Base-by-base conservation (phyloP, 495 filamentous ascomycete species). In the Penicillium daleae region DNA sequence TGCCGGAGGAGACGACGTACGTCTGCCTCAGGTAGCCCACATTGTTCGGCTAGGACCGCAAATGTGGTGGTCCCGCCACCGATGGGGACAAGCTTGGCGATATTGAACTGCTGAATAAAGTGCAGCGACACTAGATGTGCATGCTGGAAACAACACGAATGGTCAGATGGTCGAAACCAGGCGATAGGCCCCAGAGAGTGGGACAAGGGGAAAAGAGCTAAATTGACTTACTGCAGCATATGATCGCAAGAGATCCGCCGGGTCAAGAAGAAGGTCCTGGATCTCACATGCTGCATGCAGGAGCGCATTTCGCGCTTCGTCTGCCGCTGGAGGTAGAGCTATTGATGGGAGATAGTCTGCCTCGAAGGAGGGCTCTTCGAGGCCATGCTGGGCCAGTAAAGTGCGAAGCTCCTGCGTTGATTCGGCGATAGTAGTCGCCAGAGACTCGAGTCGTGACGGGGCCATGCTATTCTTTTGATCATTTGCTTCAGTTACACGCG, bases 211-310 rank as follows among this genome's bases (percentile, higher is more conserved):
- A n/a, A 37, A 37, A 2, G 10, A 37, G 35, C 13, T 15, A 37
- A 52, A 22, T 56, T 21, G 53, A 39, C 53, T 26, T 56, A 56
- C 53, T 26, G 53, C 12, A 21, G 53, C 53, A 56, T 56, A 56
- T 56, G 53, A 56, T 35, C 53, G 53, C 29, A 56, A 21, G 21
- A 56, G 53, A 56, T 56, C 53, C 22, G 32, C 53, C 39, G 56
- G 56, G 12, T 59, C 44, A 21, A 48, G 56, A 21, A 50, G 44
- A 48, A 48, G 56, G 26, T 59, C 39, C 19, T 59, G 39, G 24
- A 48, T 50, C 44, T 50, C 56, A 35, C 35, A 48, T n/a, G 24
- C 49, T 61, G 32, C 51, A 56, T 29, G 19, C 7, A 42, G 42
- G 13, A 37, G 35, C 10, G 10, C 35, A 37, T 37, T 37, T 37